Conservation (phyloP, 805 yeast species). For the Yamadazyma paraphyllophila region DNA sequence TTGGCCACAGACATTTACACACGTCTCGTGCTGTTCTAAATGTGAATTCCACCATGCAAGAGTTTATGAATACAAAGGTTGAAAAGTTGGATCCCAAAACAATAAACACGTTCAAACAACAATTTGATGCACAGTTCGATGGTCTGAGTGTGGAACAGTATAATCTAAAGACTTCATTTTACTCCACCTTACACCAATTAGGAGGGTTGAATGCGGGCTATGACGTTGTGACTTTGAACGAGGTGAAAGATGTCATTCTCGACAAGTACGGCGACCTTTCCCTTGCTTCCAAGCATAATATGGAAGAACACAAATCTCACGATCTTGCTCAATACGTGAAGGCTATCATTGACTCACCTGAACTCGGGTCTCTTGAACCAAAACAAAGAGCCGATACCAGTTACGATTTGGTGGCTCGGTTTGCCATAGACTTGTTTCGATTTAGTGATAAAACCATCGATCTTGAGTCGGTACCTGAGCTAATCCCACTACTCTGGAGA, state of each 20-base stretch:
- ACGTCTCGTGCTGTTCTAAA: too few relatives aligned
- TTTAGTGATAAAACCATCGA: constrained; percentile 26
- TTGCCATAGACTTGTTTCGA: constrained; percentile 24
- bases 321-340: constrained; percentile 33
- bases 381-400: constrained; percentile 17
- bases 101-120: neutral
- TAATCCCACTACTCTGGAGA: constrained; percentile 36
- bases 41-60: neutral
- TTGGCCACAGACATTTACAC: too few relatives aligned
- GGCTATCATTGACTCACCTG: constrained; percentile 35
- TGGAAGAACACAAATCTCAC: constrained; percentile 17
- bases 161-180: constrained; percentile 21
- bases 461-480: constrained; percentile 23
- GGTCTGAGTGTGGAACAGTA: constrained; percentile 18
- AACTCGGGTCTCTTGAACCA: constrained; percentile 3
- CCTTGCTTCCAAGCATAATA: constrained; percentile 10
- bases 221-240: constrained; percentile 21
- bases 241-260: constrained; percentile 22
- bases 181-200: constrained; percentile 25
- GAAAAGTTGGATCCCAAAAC: neutral
- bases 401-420: constrained; percentile 25
- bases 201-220: constrained; percentile 14
- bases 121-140: constrained; percentile 16
- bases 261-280: constrained; percentile 27
- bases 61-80: neutral